phyloP scores from a whole-genome alignment of 352 stramenopile genomes.

The Globisporangium mamillatum region DNA sequence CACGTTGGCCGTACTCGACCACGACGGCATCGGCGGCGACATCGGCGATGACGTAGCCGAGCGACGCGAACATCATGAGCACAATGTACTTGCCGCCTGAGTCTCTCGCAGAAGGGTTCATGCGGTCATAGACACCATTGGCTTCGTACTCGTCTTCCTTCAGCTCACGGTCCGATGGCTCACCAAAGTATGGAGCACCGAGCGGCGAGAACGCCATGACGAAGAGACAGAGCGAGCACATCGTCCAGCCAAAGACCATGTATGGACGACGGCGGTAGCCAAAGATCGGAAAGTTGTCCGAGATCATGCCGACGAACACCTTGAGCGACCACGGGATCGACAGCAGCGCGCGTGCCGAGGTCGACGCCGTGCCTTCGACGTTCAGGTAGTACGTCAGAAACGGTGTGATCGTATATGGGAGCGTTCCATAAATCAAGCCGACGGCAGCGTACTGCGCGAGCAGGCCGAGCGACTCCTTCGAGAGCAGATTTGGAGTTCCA shows the following conservation, averaged over 20 bases:
- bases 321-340: background rate
- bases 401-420: background rate
- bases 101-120: too few species aligned
- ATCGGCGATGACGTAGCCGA: too few species aligned
- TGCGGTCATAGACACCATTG: too few species aligned
- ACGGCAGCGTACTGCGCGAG: background rate
- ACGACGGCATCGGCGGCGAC: too few species aligned
- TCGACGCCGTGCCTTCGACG: background rate
- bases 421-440: background rate
- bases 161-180: too few species aligned
- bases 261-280: constrained; percentile 4
- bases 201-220: constrained; percentile 41
- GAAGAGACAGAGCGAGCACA: constrained; percentile 37
- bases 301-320: constrained; percentile 27
- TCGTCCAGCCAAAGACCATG: background rate
- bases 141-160: too few species aligned
- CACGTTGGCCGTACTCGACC: too few species aligned
- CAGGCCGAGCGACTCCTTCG: background rate
- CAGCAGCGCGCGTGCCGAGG: background rate
- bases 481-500: background rate
- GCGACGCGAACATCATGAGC: too few species aligned
- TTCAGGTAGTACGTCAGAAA: background rate
- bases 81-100: too few species aligned
- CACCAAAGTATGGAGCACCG: too few species aligned
- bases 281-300: constrained; percentile 48